Base-by-base conservation (phyloP, 306 rosid genomes). In the Prunus mira region DNA sequence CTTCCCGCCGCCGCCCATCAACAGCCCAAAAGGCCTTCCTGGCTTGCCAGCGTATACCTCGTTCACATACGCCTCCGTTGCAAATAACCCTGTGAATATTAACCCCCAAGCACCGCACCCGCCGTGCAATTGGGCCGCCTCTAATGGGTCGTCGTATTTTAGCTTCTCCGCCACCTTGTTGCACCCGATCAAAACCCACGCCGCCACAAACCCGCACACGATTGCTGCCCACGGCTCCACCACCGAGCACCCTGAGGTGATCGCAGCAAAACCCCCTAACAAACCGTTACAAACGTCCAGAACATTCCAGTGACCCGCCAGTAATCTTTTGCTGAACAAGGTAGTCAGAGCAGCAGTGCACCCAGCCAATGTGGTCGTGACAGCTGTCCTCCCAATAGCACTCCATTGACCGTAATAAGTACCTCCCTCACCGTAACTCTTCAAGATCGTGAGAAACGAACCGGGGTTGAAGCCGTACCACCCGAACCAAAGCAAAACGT, bases 401-500 rank as follows among this genome's bases (percentile, higher is more conserved):
- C 98, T 93, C 96, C 98, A 93, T 56, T 93, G 98, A 12, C 97
- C 97, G 17, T 91, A 91, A 13, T 81, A 86, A 3, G 56, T 4
- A 0, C 78, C 75, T 9, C 28, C 41, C 1, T 67, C 79, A 12
- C 76, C 82, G 20, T 93, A 93, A 1, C 71, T 24, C 28, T 83
- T 88, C n/a, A 57, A 56, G 3, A 93, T 89, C 0, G 84, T 89
- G 9, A 88, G 58, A 72, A 93, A 93, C 4, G 97, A 93, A 19
- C 93, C 93, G 5, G 93, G 96, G 43, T 93, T 93, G 56, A 93
- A 93, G 0, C 96, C 97, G 49, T 92, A 92, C 97, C 97, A 90
- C 0, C 96, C 92, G 80, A 92, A 92, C 97, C 96, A 93, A 10
- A 93, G 78, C 14, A 93, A 63, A 93, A 93, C 0, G 97, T 61